Conservation (phyloP, 495 filamentous ascomycete genomes). For the Hypoxylon cercidicola region DNA sequence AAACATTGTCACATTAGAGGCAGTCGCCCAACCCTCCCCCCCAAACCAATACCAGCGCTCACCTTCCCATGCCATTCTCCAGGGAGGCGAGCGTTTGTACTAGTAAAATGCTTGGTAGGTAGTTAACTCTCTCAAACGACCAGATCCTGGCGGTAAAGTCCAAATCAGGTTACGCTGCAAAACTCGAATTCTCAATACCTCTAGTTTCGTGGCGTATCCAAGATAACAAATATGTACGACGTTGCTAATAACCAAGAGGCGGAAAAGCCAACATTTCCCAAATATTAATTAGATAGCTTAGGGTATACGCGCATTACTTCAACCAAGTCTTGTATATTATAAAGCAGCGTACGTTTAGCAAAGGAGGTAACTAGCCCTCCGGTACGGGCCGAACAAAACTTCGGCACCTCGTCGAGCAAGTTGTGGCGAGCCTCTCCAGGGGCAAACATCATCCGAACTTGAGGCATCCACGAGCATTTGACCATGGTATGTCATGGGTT, state of each 20-base stretch:
- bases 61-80: no score
- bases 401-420: not conserved
- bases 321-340: not conserved
- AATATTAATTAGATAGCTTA: no score
- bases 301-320: not conserved
- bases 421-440: not conserved
- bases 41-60: no score
- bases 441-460: constrained; percentile 1
- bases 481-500: not conserved
- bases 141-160: no score
- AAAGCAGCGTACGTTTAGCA: not conserved
- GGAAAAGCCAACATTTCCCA: not conserved
- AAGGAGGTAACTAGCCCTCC: not conserved
- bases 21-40: no score
- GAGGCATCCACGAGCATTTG: not conserved
- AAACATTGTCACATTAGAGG: no score
- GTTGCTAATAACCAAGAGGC: not conserved
- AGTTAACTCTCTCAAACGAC: no score
- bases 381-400: not conserved
- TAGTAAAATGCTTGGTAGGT: no score
- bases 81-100: no score
- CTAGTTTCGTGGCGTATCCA: no score
- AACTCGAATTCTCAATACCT: no score
- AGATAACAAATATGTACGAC: not conserved
- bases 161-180: no score